Percentiles rank a stretch among this genome's conserved stretches.
Evolutionary conservation across 768 basidiomycete genomes (phyloP).

Genomic region (Termitomyces sp.): DNA sequence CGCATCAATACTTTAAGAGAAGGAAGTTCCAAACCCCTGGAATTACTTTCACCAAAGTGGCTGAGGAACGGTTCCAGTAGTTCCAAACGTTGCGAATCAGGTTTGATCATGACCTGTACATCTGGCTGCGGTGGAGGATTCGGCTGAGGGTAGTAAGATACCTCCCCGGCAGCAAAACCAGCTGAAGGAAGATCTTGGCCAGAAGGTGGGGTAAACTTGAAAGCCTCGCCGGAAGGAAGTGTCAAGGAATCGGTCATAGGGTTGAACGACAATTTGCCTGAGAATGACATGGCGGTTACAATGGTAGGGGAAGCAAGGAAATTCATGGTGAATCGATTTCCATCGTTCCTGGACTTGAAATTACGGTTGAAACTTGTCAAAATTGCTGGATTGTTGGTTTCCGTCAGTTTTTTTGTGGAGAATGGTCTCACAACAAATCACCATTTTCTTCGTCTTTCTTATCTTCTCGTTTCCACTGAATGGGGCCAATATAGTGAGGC

Average conservation of each 20-base stretch:
- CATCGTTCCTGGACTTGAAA: conserved; percentile 92
- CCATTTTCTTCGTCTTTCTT: conserved; percentile 89
- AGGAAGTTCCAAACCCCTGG: conserved; percentile 69
- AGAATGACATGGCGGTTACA: conserved; percentile 97
- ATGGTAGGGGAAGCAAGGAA: conserved; percentile 96
- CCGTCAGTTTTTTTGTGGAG: background rate
- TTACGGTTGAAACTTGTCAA: conserved; percentile 94
- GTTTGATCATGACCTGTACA: conserved; percentile 70
- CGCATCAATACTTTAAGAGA: conserved; percentile 80
- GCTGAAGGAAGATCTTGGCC: conserved; percentile 79
- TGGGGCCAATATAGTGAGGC: conserved; percentile 4
- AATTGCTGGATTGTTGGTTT: conserved; percentile 54
- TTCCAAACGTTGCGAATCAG: conserved; percentile 82
- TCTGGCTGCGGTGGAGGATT: conserved; percentile 71
- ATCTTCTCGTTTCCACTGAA: conserved; percentile 89
- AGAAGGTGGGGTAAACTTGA: conserved; percentile 80
- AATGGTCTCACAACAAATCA: conserved; percentile 21
- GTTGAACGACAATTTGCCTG: conserved; percentile 91
- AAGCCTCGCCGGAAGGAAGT: conserved; percentile 65
- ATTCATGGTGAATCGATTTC: conserved; percentile 92
- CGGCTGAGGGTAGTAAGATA: conserved; percentile 73
- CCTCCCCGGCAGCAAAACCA: conserved; percentile 76
- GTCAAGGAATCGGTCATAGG: conserved; percentile 73
- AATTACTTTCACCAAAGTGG: conserved; percentile 56
- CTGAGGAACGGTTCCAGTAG: conserved; percentile 78